Evolutionary conservation across 306 rosid species (phyloP), one percentile per base, ranked within the genome.

Genomic region (Malus sylvestris): DNA sequence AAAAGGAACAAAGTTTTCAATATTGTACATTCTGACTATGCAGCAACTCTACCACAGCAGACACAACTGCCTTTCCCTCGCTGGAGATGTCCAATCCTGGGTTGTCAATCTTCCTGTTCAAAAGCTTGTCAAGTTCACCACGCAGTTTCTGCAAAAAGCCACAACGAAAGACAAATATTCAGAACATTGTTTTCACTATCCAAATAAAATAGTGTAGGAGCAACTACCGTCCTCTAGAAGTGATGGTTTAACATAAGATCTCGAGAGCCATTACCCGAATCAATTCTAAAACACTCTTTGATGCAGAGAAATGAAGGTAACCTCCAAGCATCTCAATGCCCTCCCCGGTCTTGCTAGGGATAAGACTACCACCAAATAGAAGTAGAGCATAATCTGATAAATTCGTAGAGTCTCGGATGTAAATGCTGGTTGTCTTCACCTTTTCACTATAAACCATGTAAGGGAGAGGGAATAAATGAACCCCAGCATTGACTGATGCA

Each of bases 311-410:
- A 87, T 92, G 96, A 72, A 94, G 98, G 84, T 94, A 94, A 71
- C 98, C 98, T 63, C 95, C 96, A 10, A 94, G 97, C 98, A 94
- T 94, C 82, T 90, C 98, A 67, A 94, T 94, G 83, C 98, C 96
- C 71, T 90, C 96, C 27, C 97, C 90, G 16, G 82, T 87, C 82
- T 85, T 83, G 85, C 82, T 72, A 27, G 97, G 95, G 66, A 73
- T 62, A 45, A 94, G 93, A 81, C 84, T 92, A 67, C 98, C 97
- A 13, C 98, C 98, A 78, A 94, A 94, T 40, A 94, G 83, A 79
- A 94, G 89, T 11, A 94, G 79, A 63, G 98, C 93, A 77, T 92
- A 94, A 82, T 94, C 98, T 51, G 98, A 94, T 85, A 94, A 92
- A 81, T 81, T 94, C 18, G 98, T 94, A 2, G 93, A 92, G 85